Conservation (phyloP, 805 yeast species). For the Huiozyma sinensis region DNA sequence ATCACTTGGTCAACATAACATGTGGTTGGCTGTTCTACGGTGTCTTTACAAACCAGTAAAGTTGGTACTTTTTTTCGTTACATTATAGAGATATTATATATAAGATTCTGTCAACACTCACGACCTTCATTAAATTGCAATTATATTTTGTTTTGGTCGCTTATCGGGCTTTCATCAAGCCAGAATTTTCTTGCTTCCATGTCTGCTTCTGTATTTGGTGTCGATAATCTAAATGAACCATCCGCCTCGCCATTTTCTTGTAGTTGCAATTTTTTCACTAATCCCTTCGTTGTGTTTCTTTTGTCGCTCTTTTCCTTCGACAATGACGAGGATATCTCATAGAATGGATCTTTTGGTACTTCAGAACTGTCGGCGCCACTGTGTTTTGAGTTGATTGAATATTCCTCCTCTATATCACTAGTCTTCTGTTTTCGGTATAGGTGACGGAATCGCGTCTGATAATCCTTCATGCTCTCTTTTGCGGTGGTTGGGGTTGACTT, state of each 20-base stretch:
- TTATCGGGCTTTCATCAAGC: conserved; percentile 12
- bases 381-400: not conserved
- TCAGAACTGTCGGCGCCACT: not conserved
- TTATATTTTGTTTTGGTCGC: not conserved
- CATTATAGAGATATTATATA: not conserved
- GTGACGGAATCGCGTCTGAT: not conserved
- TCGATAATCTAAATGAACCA: conserved; percentile 13
- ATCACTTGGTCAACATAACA: conserved; percentile 59
- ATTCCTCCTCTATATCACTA: not conserved
- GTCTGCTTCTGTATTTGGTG: conserved; percentile 29
- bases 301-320: not conserved
- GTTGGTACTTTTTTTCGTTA: not conserved
- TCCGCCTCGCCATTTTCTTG: not conserved
- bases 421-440: not conserved
- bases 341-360: not conserved
- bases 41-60: not conserved
- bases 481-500: not conserved
- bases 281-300: not conserved
- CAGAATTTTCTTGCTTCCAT: conserved; percentile 29
- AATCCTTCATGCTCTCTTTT: too few relatives aligned
- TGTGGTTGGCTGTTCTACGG: conserved; percentile 31
- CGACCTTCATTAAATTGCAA: too few relatives aligned
- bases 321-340: not conserved
- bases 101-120: too few relatives aligned
- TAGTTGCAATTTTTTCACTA: not conserved